phyloP scores from a whole-genome alignment of 2,329 filamentous ascomycete genomes.

The Penicillium aurantiogriseum region DNA sequence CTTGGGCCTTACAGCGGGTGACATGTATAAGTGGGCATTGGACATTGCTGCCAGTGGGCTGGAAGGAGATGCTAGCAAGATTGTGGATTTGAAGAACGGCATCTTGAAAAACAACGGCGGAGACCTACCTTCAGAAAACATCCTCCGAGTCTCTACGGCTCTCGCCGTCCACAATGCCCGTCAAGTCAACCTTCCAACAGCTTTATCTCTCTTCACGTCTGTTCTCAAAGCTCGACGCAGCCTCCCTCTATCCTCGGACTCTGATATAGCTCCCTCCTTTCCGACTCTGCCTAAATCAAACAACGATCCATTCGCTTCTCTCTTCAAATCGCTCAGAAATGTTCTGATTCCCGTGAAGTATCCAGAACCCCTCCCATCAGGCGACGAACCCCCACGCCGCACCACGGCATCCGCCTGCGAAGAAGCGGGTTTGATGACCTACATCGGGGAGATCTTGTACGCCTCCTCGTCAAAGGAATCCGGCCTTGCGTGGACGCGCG shows the following conservation, averaged over 20 bases:
- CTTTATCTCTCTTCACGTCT: conserved; percentile 82
- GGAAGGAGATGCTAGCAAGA: conserved; percentile 42
- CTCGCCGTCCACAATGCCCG: conserved; percentile 76
- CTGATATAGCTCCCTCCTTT: conserved; percentile 26
- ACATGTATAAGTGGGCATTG: conserved; percentile 73
- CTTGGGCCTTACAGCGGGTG: conserved; percentile 61
- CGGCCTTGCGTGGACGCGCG: conserved; percentile 84
- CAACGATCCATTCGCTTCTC: conserved; percentile 30
- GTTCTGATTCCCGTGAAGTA: conserved; percentile 59
- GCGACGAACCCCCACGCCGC: conserved; percentile 65
- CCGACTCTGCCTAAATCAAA: conserved; percentile 21
- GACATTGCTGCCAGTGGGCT: conserved; percentile 66
- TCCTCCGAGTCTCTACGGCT: conserved; percentile 72
- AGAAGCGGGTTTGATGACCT: conserved; percentile 80
- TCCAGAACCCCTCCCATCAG: conserved; percentile 68
- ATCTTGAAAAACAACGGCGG: conserved; percentile 60
- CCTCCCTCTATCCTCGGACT: conserved; percentile 47
- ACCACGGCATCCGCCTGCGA: conserved; percentile 69
- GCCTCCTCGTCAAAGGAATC: conserved; percentile 64
- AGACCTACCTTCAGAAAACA: conserved; percentile 64
- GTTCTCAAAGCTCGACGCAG: conserved; percentile 72
- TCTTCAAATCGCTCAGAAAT: conserved; percentile 43
- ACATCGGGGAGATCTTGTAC: conserved; percentile 92
- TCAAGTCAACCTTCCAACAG: conserved; percentile 62
- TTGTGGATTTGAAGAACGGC: conserved; percentile 63